Evolutionary conservation across 1,284 basidiomycete species (phyloP), one percentile per base, ranked within the genome.

Genomic region (Malassezia psittaci): DNA sequence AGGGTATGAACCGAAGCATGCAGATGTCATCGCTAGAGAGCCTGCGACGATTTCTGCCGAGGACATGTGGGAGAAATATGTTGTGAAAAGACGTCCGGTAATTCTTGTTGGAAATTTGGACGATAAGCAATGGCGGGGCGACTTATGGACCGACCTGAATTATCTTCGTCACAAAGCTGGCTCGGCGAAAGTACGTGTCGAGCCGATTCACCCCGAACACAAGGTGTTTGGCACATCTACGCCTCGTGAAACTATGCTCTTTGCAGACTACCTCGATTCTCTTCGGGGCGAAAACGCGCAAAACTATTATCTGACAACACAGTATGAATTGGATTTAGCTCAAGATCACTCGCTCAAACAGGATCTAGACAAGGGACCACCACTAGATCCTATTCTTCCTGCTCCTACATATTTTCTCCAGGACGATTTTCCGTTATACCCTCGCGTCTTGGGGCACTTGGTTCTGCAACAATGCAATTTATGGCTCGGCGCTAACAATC

Each of bases 381-480:
- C 54, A 34, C 44, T 71, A 8, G 71, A 74, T 51, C 53, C 63
- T 1, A 52, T 69, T 7, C 56, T 74, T 11, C 71, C 71, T 0
- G 53, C 69, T 5, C 72, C 72, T 4, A 71, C 67, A 4, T 50
- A 70, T 29, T 57, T 57, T 16, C 58, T 74, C 10, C 52, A 61
- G n/a, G 48, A 56, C 39, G 67, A 69, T 36, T 71, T 74, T 35
- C 70, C 72, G 2, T 51, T 60, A n/a, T 61, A 60, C 16, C 72
- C 72, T 9, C 47, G 63, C 21, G 45, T 74, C 12, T 53, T 71
- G 6, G 70, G 72, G 35, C 49, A 59, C 34, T 59, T 74, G n/a
- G 70, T 72, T 1, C 56, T 74, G 9, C 69, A 72, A 46, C 72
- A 74, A 48, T 71, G 68, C 61, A 74, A 74, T 44, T 52, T 74